phyloP scores from a whole-genome alignment of 176 grass and related monocot species.

The Hordeum marinum region DNA sequence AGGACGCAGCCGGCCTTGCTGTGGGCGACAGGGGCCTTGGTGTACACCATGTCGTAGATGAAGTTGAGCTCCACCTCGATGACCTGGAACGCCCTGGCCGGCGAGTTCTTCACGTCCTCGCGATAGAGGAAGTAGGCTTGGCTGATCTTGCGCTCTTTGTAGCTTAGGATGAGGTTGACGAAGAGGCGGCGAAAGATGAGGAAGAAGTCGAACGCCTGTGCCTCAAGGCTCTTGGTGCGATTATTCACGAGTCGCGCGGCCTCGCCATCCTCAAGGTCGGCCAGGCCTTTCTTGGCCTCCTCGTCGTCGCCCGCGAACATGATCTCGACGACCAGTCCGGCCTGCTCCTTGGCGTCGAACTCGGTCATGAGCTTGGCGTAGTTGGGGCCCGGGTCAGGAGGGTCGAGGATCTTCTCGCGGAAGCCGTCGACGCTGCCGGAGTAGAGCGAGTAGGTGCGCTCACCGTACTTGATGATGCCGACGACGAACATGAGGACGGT shows the following conservation, averaged over 20 bases:
- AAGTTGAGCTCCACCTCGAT: slow-evolving; percentile 60
- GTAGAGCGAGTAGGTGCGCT: slow-evolving; percentile 51
- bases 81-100: not conserved
- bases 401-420: slow-evolving; percentile 1
- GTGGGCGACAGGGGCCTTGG: slow-evolving; percentile 35
- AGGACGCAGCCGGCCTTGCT: not conserved
- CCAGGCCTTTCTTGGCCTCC: not conserved
- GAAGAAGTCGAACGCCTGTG: not conserved
- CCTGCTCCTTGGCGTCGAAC: slow-evolving; percentile 22
- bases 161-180: slow-evolving; percentile 35
- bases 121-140: slow-evolving; percentile 1
- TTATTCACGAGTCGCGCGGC: accelerated
- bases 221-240: not conserved
- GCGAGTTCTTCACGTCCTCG: accelerated
- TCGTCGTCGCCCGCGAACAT: not conserved
- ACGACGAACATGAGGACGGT: slow-evolving; percentile 37
- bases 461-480: slow-evolving; percentile 51
- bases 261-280: not conserved
- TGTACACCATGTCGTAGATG: slow-evolving; percentile 68
- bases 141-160: slow-evolving; percentile 20
- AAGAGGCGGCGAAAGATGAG: slow-evolving; percentile 14
- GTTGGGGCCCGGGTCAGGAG: not conserved
- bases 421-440: slow-evolving; percentile 28
- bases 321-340: slow-evolving; percentile 11
- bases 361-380: slow-evolving; percentile 41